Conservation (phyloP, 208 protist genomes). For the Trypanosoma scelopori region DNA sequence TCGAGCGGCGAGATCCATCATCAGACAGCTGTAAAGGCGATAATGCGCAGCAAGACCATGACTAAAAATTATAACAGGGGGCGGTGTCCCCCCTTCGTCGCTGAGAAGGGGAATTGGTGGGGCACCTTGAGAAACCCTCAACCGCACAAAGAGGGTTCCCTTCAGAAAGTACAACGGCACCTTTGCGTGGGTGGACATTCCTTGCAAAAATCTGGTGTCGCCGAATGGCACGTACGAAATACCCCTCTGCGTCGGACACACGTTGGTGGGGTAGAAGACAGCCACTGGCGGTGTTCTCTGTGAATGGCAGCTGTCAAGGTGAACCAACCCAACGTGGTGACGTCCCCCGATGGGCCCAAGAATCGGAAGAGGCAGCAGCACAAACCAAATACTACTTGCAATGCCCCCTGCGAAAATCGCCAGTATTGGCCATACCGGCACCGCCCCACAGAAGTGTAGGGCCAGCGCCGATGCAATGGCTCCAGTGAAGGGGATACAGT, state of each 20-base stretch:
- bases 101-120: slow-evolving; percentile 36
- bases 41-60: slow-evolving; percentile 75
- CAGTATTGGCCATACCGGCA: slow-evolving; percentile 5
- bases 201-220: slow-evolving; percentile 55
- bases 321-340: slow-evolving; percentile 45
- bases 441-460: not conserved
- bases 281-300: slow-evolving; percentile 54
- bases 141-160: slow-evolving; percentile 42
- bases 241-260: slow-evolving; percentile 8
- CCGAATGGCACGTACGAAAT: slow-evolving; percentile 56
- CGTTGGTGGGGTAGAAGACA: slow-evolving; percentile 63
- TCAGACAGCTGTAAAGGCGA: slow-evolving; percentile 63
- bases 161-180: slow-evolving; percentile 56
- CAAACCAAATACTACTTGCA: slow-evolving; percentile 27
- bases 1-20: slow-evolving; percentile 68
- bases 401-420: slow-evolving; percentile 21
- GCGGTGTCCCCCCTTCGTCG: slow-evolving; percentile 22
- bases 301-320: slow-evolving; percentile 31
- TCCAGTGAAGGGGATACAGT: slow-evolving; percentile 15
- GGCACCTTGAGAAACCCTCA: slow-evolving; percentile 26
- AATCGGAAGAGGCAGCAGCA: slow-evolving; percentile 42
- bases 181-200: slow-evolving; percentile 48
- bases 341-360: slow-evolving; percentile 49
- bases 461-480: not conserved
- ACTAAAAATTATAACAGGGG: slow-evolving; percentile 71